Evolutionary conservation across 495 filamentous ascomycete genomes (phyloP), one percentile per base, ranked within the genome.

Genomic region (Chlorociboria aeruginascens): DNA sequence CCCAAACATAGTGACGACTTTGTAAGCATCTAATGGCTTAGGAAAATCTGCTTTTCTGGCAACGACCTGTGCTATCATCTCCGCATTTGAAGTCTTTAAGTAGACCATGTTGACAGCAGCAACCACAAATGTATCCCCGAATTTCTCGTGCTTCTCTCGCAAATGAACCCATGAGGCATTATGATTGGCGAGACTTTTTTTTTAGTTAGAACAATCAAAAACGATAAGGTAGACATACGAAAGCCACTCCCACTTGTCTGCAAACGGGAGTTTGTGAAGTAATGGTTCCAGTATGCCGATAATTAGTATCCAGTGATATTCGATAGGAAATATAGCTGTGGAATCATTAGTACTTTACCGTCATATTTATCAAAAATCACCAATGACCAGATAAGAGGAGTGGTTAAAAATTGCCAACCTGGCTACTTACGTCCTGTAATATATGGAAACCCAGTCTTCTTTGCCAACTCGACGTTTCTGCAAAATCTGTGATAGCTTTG

Each of bases 1-100:
- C 32, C 83, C 83, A 56, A 76, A 86, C 36, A 85, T 67, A 33
- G 70, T 64, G 14, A 86, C 59, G 16, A 74, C 59, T 0, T 40
- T 55, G 54, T 86, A 86, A 31, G 70, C 49, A 34, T 75, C 62
- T 0, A 74, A 65, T 14, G 81, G 76, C 58, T 87, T 87, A 25
- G 78, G 74, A 52, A 87, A 86, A 43, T 79, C 77, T 54, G 74
- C 75, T 30, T 76, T 69, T 32, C 81, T 65, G 4, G 66, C 66
- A 0, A 73, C 75, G 30, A 87, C 68, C 56, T 80, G 72, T 41
- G 64, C 65, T 44, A 82, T 75, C 11, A 71, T 67, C 14, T 77
- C 74, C n/a, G 83, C 67, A 61, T 76, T 72, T 30, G 72, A 69
- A 0, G 72, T 74, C 37, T 65, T 72, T 31, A 77, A 46, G 16